Conservation (phyloP, 495 filamentous ascomycete genomes). For the Aspergillus coremiiformis region DNA sequence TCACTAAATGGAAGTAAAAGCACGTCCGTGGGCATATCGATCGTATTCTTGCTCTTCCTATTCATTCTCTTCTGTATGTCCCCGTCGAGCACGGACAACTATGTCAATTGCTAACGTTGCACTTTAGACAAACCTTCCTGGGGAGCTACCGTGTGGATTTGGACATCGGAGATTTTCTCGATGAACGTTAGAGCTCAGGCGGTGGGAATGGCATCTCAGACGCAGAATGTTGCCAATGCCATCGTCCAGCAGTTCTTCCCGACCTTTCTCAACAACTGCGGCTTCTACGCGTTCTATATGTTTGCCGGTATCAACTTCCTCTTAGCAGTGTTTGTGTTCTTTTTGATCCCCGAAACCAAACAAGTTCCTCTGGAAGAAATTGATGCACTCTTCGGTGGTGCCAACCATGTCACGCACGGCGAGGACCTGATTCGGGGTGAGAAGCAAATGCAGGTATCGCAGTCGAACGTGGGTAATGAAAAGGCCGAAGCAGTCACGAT, state of each 20-base stretch:
- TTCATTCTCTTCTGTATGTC: conserved; percentile 58
- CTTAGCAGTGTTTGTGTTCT: conserved; percentile 64
- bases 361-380: conserved; percentile 59
- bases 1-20: conserved; percentile 42
- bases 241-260: conserved; percentile 64
- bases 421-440: conserved; percentile 30
- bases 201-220: conserved; percentile 61
- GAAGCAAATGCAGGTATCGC: conserved; percentile 16
- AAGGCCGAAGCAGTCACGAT: conserved; percentile 22
- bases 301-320: conserved; percentile 48
- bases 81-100: background rate
- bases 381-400: conserved; percentile 51
- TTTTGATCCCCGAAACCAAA: conserved; percentile 71
- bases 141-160: conserved; percentile 63
- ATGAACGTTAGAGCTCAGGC: conserved; percentile 63
- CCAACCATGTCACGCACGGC: conserved; percentile 51
- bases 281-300: conserved; percentile 48
- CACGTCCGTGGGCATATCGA: conserved; percentile 52
- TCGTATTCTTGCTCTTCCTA: conserved; percentile 55
- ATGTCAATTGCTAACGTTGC: conserved; percentile 10
- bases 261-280: conserved; percentile 50
- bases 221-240: conserved; percentile 57
- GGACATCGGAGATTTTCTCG: conserved; percentile 57
- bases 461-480: conserved; percentile 11
- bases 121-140: conserved; percentile 55